Conservation (phyloP, 2,329 filamentous ascomycete species). For the Fonsecaea pedrosoi region DNA sequence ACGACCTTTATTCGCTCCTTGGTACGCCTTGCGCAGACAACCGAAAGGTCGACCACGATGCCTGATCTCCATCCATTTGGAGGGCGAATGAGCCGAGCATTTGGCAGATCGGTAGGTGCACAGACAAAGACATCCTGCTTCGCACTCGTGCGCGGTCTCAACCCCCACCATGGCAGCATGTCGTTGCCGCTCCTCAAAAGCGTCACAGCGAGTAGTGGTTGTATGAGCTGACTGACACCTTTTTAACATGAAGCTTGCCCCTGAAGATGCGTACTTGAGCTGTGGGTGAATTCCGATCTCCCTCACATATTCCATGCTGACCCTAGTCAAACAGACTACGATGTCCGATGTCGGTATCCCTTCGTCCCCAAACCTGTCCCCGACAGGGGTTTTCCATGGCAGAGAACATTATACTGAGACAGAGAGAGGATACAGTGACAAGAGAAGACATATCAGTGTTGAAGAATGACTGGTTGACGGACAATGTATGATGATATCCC, state of each 20-base stretch:
- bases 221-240: constrained; percentile 23
- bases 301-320: not conserved
- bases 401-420: not conserved
- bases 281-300: constrained; percentile 59
- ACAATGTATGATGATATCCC: constrained; percentile 71
- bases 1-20: not conserved
- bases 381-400: not conserved
- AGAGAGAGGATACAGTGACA: constrained; percentile 66
- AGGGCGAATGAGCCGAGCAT: constrained; percentile 58
- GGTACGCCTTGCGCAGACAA: constrained; percentile 4
- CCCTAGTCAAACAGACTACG: constrained; percentile 59
- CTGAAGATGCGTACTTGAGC: constrained; percentile 73
- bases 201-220: not conserved
- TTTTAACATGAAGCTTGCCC: constrained; percentile 52
- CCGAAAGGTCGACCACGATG: constrained; percentile 20
- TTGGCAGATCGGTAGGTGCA: constrained; percentile 56
- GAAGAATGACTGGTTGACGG: constrained; percentile 93
- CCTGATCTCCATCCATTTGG: constrained; percentile 59
- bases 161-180: not conserved
- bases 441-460: constrained; percentile 87
- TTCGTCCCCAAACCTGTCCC: not conserved
- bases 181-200: not conserved
- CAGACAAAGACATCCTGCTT: not conserved
- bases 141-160: not conserved
- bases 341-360: constrained; percentile 65